Evolutionary conservation across 768 basidiomycete genomes (phyloP).

Genomic region (Pholiota microspora): DNA sequence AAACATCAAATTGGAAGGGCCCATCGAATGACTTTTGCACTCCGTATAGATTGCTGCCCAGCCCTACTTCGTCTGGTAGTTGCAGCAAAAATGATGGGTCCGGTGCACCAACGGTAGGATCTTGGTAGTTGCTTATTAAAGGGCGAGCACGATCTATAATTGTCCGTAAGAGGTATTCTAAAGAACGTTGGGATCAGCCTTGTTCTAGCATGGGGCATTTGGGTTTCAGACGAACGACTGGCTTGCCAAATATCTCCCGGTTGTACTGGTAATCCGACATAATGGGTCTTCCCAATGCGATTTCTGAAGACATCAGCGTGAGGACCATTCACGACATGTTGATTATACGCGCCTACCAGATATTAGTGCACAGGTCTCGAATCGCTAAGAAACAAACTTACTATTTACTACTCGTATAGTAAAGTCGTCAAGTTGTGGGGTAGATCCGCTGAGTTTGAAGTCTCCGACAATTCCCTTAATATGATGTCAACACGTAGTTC

Average conservation of each 20-base stretch:
- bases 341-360: constrained; percentile 54
- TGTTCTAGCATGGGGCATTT: neutral
- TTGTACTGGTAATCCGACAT: constrained; percentile 58
- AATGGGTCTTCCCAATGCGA: constrained; percentile 70
- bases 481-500: neutral
- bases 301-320: constrained; percentile 57
- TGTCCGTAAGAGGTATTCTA: constrained; percentile 64
- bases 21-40: constrained; percentile 87
- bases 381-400: constrained; percentile 24
- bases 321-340: constrained; percentile 49
- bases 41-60: constrained; percentile 78
- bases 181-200: neutral
- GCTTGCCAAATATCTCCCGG: constrained; percentile 80
- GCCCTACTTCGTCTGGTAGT: constrained; percentile 70
- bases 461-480: constrained; percentile 73
- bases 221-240: constrained; percentile 51
- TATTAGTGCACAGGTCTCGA: neutral
- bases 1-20: constrained; percentile 85
- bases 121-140: constrained; percentile 53
- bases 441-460: constrained; percentile 67
- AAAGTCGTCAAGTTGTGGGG: constrained; percentile 83
- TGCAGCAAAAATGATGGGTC: constrained; percentile 81
- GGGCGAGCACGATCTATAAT: constrained; percentile 58
- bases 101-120: constrained; percentile 47
- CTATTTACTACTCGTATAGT: constrained; percentile 77